Evolutionary conservation across 306 rosid species (phyloP), one percentile per base, ranked within the genome.

Genomic region (Begonia fuchsioides): DNA sequence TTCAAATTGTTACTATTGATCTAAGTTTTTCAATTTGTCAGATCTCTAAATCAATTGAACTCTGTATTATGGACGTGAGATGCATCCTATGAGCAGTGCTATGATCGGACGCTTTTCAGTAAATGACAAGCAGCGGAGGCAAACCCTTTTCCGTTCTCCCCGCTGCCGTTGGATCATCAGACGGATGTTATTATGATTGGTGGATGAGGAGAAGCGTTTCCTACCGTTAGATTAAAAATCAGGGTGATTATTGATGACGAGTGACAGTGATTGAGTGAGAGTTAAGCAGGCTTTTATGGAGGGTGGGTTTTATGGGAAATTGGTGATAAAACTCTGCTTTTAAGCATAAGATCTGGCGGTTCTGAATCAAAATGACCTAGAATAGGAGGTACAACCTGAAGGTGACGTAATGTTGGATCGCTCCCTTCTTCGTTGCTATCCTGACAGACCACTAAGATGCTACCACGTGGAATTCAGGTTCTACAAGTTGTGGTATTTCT

Each of bases 311-410:
- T 20, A 67, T 72, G 51, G 73, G 73, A 43, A 59, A 63, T 59
- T 67, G 70, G 52, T 18, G 52, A 62, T 32, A 52, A 8, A 44
- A 43, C 39, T 8, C 32, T 17, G 52, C 38, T 41, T 15, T 15
- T 50, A 67, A 72, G 67, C 73, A 55, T 62, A 67, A 59, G 64
- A 67, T 66, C 45, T 50, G 67, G 51, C 67, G 64, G 66, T 61
- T 50, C 50, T 51, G 47, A 40, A 46, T 64, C 59, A 50, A 55
- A 57, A 20, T 51, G 52, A 32, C 38, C 50, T 43, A 13, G 13
- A 11, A 10, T 18, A 32, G 19, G 11, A 12, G 43, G 64, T 70
- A 55, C 71, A 47, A 45, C 59, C 49, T 10, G 63, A 56, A 59
- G 70, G 63, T 70, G 70, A 70, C 70, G 69, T 52, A 59, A 64